Conservation (phyloP, 1,284 basidiomycete species). For the Boletellus deceptivus region DNA sequence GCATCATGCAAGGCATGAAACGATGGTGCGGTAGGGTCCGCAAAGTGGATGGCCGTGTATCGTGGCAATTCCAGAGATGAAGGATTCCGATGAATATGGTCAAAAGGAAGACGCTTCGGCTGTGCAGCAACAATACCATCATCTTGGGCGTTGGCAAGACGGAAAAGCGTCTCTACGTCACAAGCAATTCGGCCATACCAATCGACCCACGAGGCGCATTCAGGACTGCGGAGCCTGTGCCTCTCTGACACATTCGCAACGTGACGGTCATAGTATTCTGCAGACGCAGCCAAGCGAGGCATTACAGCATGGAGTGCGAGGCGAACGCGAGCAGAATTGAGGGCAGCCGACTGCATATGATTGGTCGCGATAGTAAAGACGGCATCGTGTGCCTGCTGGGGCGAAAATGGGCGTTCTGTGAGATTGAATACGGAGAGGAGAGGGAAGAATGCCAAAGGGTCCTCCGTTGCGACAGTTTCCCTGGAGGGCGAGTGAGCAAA, state of each 20-base stretch:
- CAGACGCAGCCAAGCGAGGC: constrained; percentile 73
- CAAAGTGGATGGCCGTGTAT: constrained; percentile 74
- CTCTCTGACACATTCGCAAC: constrained; percentile 35
- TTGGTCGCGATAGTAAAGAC: constrained; percentile 50
- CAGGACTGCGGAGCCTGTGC: constrained; percentile 15
- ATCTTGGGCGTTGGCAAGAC: constrained; percentile 39
- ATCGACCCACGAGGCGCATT: constrained; percentile 83
- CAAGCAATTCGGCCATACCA: constrained; percentile 82
- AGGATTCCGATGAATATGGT: constrained; percentile 60
- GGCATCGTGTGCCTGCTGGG: constrained; percentile 54
- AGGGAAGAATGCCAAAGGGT: constrained; percentile 25
- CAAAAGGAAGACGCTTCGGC: constrained; percentile 63
- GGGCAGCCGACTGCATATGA: constrained; percentile 44
- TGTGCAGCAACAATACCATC: constrained; percentile 22
- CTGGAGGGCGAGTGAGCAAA: constrained; percentile 33
- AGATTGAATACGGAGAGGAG: constrained; percentile 25
- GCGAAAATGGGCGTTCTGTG: constrained; percentile 26
- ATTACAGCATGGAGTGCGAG: constrained; percentile 67
- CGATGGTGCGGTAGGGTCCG: constrained; percentile 54
- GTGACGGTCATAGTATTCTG: constrained; percentile 58
- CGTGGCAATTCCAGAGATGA: constrained; percentile 42
- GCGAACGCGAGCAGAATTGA: constrained; percentile 57
- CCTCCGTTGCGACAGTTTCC: constrained; percentile 49
- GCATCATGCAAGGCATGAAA: constrained; percentile 67
- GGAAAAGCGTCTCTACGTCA: constrained; percentile 59